Evolutionary conservation across 2,329 filamentous ascomycete species (phyloP).

Genomic region (Scedosporium minutisporum): DNA sequence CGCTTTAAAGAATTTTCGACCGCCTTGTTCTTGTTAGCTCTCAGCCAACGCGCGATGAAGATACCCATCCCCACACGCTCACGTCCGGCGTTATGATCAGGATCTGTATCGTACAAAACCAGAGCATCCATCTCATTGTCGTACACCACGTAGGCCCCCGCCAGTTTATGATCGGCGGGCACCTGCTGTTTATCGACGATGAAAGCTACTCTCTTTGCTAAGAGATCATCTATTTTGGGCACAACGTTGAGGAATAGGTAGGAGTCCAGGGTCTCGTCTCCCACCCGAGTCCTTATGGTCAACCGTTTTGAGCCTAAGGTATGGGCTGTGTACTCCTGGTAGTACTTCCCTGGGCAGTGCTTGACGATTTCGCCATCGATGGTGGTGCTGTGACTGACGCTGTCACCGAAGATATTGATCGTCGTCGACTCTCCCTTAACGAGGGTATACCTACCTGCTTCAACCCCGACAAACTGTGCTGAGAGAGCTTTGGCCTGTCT

Average conservation of each 20-base stretch:
- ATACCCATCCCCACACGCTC: conserved; percentile 10
- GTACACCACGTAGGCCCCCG: conserved; percentile 8
- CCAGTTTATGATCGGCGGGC: neutral
- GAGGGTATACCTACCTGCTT: neutral
- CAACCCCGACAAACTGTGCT: neutral
- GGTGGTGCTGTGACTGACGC: neutral
- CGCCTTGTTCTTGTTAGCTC: neutral
- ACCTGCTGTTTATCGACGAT: conserved; percentile 9
- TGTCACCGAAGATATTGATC: neutral
- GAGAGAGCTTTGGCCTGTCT: conserved; percentile 6
- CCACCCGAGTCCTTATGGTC: neutral
- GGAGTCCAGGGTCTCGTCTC: neutral
- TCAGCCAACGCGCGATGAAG: conserved; percentile 9
- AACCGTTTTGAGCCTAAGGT: neutral
- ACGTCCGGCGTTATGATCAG: conserved; percentile 9
- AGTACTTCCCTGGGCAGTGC: neutral
- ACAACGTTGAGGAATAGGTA: conserved; percentile 9
- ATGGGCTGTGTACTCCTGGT: neutral
- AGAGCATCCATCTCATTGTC: conserved; percentile 9
- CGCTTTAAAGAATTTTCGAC: conserved; percentile 1
- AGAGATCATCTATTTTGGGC: conserved; percentile 6
- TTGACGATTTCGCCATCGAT: neutral
- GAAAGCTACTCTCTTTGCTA: conserved; percentile 7
- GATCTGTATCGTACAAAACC: conserved; percentile 7
- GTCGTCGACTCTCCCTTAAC: neutral